phyloP scores from a whole-genome alignment of 192 early-diverging fungal genomes.

The Coemansia sp. region DNA sequence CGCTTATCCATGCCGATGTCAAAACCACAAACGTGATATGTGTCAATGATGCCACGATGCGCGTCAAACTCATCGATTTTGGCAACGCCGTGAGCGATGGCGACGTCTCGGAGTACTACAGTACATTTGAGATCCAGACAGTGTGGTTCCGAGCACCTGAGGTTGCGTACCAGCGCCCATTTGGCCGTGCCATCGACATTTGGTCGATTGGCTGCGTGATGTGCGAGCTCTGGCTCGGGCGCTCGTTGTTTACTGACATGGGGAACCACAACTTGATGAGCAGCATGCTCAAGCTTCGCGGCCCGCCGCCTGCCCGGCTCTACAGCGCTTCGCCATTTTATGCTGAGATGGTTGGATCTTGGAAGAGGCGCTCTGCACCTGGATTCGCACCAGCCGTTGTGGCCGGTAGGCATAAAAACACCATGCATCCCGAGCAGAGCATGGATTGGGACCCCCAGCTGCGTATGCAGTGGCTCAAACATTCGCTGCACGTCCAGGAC shows the following conservation, averaged over 20 bases:
- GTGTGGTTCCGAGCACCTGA: constrained; percentile 97
- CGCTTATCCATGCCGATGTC: constrained; percentile 87
- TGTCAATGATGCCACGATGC: constrained; percentile 68
- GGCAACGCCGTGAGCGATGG: constrained; percentile 75
- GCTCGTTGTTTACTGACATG: constrained; percentile 67
- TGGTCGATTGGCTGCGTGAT: constrained; percentile 86
- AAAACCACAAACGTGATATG: constrained; percentile 90
- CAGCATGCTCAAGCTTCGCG: constrained; percentile 70
- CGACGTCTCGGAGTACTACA: constrained; percentile 51
- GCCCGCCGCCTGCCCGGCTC: constrained; percentile 67
- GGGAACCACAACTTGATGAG: constrained; percentile 65
- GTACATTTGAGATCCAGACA: constrained; percentile 82
- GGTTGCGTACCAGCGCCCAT: constrained; percentile 74
- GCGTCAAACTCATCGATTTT: constrained; percentile 94
- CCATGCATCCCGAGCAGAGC: constrained; percentile 39
- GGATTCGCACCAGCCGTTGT: constrained; percentile 43
- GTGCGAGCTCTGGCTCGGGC: constrained; percentile 75
- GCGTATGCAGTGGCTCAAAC: constrained; percentile 52
- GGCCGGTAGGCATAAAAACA: constrained; percentile 26
- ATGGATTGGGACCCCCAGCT: constrained; percentile 54
- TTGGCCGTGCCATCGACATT: constrained; percentile 77
- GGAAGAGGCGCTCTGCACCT: constrained; percentile 39
- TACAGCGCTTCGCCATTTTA: constrained; percentile 65
- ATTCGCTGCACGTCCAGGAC: constrained; percentile 46
- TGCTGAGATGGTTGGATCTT: constrained; percentile 57